Conservation (phyloP, 169 alveolate genomes). For the Theileria sp. region DNA sequence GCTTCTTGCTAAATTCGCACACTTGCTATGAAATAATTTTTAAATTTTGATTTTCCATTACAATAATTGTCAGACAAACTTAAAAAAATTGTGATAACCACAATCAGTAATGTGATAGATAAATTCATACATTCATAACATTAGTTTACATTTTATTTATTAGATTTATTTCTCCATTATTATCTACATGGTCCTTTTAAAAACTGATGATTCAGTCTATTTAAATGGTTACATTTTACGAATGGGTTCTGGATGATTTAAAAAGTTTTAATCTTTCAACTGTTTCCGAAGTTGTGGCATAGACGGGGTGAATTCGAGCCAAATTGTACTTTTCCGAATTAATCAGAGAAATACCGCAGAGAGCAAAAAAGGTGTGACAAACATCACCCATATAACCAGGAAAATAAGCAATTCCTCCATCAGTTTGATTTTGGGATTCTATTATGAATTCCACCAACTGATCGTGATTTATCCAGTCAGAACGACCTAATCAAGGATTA, state of each 20-base stretch:
- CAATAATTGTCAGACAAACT: not conserved
- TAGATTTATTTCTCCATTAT: not conserved
- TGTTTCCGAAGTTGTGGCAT: conserved; percentile 65
- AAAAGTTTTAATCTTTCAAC: conserved; percentile 5
- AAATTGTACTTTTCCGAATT: conserved; percentile 37
- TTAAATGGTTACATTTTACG: not conserved
- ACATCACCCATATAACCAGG: conserved; percentile 94
- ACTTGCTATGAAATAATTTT: not conserved
- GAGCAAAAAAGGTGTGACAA: conserved; percentile 94
- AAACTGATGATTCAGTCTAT: not conserved
- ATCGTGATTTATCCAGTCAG: conserved; percentile 83
- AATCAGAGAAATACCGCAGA: conserved; percentile 89
- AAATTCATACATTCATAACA: not conserved
- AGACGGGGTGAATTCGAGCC: conserved; percentile 61
- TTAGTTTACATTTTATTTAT: not conserved
- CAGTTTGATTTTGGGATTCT: conserved; percentile 82
- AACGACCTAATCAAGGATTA: conserved; percentile 64
- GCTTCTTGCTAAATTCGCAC: not conserved
- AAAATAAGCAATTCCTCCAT: conserved; percentile 93
- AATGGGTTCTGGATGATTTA: not conserved
- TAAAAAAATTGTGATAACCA: not conserved
- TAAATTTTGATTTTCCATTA: not conserved
- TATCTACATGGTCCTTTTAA: not conserved
- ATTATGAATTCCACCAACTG: conserved; percentile 83
- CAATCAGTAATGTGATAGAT: not conserved